Conservation (phyloP, 306 rosid species). For the Ochetophila trinervis region DNA sequence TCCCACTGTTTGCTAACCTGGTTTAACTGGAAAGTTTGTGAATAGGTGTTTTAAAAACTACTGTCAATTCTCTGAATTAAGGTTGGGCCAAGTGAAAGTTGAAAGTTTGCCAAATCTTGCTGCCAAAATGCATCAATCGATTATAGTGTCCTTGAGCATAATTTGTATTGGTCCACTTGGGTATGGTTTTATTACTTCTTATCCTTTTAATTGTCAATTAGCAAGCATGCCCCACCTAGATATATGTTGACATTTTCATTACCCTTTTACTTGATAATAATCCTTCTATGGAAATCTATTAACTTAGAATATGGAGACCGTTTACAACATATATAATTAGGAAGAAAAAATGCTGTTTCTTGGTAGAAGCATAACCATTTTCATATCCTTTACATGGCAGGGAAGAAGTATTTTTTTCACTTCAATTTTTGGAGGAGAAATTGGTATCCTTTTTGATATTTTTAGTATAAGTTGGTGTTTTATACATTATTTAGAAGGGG, state of each 20-base stretch:
- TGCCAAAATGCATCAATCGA: slow-evolving; percentile 7
- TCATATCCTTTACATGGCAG: too few relatives aligned
- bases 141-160: background rate
- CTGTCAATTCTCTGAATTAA: slow-evolving; percentile 12
- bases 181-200: slow-evolving; percentile 4
- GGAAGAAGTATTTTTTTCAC: too few relatives aligned
- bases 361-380: too few relatives aligned
- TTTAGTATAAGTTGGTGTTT: too few relatives aligned
- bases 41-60: background rate
- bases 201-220: slow-evolving; percentile 6
- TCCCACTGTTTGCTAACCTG: background rate
- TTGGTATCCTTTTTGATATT: too few relatives aligned
- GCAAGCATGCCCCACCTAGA: slow-evolving; percentile 24
- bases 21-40: background rate
- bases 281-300: background rate
- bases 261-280: slow-evolving; percentile 3
- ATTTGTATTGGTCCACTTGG: slow-evolving; percentile 25
- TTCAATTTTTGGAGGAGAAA: too few relatives aligned
- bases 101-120: slow-evolving; percentile 21
- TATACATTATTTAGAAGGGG: too few relatives aligned
- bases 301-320: background rate
- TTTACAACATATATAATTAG: background rate
- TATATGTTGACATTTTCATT: slow-evolving; percentile 1
- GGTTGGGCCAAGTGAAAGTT: slow-evolving; percentile 20
- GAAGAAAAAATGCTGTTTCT: background rate